Base-by-base conservation (phyloP, 805 yeast species). In the Clavispora carvajalis region DNA sequence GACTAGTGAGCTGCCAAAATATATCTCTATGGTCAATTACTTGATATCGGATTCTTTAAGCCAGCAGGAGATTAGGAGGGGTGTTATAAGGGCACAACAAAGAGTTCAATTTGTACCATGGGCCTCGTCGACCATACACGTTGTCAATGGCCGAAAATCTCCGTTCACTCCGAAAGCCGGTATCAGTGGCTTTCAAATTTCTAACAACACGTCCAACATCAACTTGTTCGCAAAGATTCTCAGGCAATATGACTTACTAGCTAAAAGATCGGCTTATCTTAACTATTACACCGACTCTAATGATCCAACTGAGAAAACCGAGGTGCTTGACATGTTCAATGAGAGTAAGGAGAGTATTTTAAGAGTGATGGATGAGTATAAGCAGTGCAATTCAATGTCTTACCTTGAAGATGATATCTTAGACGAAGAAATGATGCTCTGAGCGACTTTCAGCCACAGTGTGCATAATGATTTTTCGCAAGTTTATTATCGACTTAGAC, bases 81-180 rank as follows among this genome's bases (percentile, higher is more conserved):
- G 85, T 1, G 63, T 77, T 15, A 54, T 74, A 2, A 78, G 80
- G 48, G 79, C 85, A 0, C 82, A 82, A 47, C 77, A 77, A 38
- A 61, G 91, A 40, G 70, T 88, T 1, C 71, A 76, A 21, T 93
- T 88, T 64, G 87, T 87, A 3, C 93, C 95, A 0, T 85, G 95
- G 89, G 77, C 88, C 0, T 80, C 93, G 0, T 76, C 89, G 0
- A 75, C 89, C 7, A 74, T 89, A 5, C 93, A 88, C 54, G 68
- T 89, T 0, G 89, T 91, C 7, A 68, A 80, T 36, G 89, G 95
- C 0, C 73, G 76, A 42, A 80, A 79, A 47, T 84, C 95, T 8
- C 82, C 89, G 5, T 84, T 69, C 49, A 49, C 51, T 65, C 29
- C 47, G 13, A 44, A 41, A 19, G 42, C 44, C 13, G 44, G 48